Evolutionary conservation across 225 moss, liverwort and hornwort species (phyloP), one percentile per base, ranked within the genome.

Genomic region (Physcomitrium patens): DNA sequence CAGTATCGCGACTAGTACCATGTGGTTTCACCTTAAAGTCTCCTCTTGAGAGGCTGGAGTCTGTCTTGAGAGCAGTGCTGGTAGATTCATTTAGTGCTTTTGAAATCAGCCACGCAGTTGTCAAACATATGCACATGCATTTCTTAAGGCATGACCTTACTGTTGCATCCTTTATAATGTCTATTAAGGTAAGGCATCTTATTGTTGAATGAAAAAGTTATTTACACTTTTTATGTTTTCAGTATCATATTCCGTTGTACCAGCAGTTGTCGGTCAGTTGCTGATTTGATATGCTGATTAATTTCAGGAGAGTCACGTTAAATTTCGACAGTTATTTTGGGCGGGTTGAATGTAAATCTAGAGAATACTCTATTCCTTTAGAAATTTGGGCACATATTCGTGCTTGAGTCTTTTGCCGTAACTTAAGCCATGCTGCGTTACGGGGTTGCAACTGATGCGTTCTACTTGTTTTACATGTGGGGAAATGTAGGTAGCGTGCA

Each of bases 51-150:
- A 84, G 85, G 50, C 67, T 95, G 60, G 91, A 93, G 76, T 77
- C 82, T 58, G 81, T 95, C 26, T 85, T 95, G 65, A 88, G 84
- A 79, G 92, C 89, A 60, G 87, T 84, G 64, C 68, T 93, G 69
- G 82, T 92, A 41, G 95, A 93, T 68, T 87, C 93, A 3, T 99
- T 95, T 77, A 85, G 89, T 88, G 90, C 89, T 24, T 93, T 95
- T 65, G 95, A 95, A 79, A 78, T 99, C 23, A 82, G 88, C 68
- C 80, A 89, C 54, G 60, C 78, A 31, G 90, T 93, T 47, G 85
- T 84, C 67, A 89, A 83, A 45, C 89, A 93, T 72, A 44, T 99
- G 67, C 84, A 86, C 60, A 78, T 79, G 54, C 87, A 85, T 76
- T 92, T 95, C 76, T 65, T 74, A 55, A 86, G 86, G 70, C 90